Base-by-base conservation (phyloP, 164 flowering plant genomes). In the Macadamia integrifolia region DNA sequence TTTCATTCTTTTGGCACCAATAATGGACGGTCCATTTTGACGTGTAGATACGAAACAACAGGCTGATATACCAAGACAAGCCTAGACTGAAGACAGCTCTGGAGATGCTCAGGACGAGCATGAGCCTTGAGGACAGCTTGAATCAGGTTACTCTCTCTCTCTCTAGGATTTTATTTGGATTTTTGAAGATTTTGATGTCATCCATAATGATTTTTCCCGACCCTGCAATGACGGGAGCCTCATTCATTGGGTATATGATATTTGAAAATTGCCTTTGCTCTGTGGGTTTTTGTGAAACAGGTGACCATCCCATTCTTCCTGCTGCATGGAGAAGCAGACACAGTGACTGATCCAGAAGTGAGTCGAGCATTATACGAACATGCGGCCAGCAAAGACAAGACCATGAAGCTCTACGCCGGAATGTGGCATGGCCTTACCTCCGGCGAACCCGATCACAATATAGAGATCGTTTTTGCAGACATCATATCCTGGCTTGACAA, bases 371-470 rank as follows among this genome's bases (percentile, higher is more conserved):
- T 95, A 64, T 91, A 92, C 35, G 88, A 89, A 65, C 77, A 66
- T 70, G 96, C 98, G 0, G 79, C 89, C 53, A 90, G 97, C 68
- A 50, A 6, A 2, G 99, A 95, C 88, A 92, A 92, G 85, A 87
- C 90, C 63, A 75, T 90, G 9, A 90, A 85, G 68, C 61, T 92
- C 50, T 95, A 95, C 71, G 85, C 91, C 0, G 98, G 85, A 61
- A 92, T 95, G 99, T 95, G 99, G 98, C 99, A 95, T 49, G 94
- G 80, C 10, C 74, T 95, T 62, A 92, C 98, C 6, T 77, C 86
- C 0, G 99, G 99, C 1, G 98, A 95, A 70, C 96, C 98, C 0
- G 97, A 90, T 60, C 71, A 81, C 40, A 92, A 90, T 64, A 67
- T 92, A 0, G 90, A 88, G 71, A 80, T 78, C 0, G 99, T 92